phyloP scores from a whole-genome alignment of 208 protist species.

The Leishmania braziliensis region DNA sequence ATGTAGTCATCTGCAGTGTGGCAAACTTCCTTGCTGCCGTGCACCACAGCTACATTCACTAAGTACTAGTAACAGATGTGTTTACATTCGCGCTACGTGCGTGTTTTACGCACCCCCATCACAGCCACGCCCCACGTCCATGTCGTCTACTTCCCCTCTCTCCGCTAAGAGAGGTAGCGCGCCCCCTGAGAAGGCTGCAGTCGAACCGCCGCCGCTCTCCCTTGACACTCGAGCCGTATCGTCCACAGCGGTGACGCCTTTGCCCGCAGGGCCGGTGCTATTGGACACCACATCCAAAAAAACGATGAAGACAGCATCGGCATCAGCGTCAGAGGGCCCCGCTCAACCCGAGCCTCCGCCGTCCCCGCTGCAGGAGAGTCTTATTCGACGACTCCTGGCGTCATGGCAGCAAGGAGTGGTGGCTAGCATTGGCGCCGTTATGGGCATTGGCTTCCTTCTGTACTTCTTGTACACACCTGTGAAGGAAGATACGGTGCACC shows the following conservation, averaged over 20 bases:
- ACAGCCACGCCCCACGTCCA: too few species aligned
- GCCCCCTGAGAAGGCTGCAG: background rate
- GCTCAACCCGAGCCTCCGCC: background rate
- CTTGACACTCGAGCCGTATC: background rate
- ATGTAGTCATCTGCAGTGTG: background rate
- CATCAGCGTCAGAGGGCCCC: background rate
- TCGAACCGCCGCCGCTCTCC: background rate
- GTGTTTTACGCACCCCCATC: background rate
- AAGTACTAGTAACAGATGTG: background rate
- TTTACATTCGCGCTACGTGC: background rate
- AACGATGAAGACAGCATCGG: too few species aligned
- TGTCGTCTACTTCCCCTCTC: background rate
- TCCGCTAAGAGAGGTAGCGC: background rate
- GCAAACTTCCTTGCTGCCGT: too few species aligned
- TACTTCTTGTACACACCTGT: conserved; percentile 84
- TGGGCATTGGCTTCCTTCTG: conserved; percentile 80
- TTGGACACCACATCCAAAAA: background rate
- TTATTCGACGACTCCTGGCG: conserved; percentile 52
- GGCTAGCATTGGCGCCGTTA: conserved; percentile 81
- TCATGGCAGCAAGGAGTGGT: conserved; percentile 91
- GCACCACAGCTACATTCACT: background rate
- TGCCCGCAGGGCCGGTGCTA: background rate
- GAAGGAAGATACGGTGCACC: conserved; percentile 90
- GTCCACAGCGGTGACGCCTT: background rate
- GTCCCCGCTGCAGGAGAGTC: conserved; percentile 10